Evolutionary conservation across 176 grass and related monocot genomes (phyloP).

Genomic region (Triticum timopheevii): DNA sequence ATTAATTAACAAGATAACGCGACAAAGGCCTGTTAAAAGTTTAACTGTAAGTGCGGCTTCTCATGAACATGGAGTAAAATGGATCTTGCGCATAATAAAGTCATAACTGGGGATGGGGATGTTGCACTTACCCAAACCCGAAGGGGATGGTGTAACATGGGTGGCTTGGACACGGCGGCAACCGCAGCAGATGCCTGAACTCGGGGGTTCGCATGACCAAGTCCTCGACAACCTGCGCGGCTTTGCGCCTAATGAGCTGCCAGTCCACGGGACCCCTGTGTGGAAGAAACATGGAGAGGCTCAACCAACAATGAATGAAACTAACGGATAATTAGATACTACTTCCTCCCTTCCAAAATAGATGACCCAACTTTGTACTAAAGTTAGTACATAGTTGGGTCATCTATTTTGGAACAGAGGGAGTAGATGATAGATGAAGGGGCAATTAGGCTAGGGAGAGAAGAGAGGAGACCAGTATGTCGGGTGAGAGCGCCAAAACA

Average conservation of each 20-base stretch:
- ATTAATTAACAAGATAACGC: neutral
- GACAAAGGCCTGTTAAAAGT: neutral
- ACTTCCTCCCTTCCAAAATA: no score
- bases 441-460: neutral
- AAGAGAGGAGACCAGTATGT: neutral
- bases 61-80: neutral
- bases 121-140: neutral
- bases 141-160: neutral
- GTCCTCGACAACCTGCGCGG: neutral
- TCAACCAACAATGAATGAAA: neutral
- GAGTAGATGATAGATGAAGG: neutral
- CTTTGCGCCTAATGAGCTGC: neutral
- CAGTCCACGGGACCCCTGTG: conserved; percentile 2
- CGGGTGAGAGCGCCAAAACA: neutral
- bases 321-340: neutral
- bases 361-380: no score
- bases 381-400: no score
- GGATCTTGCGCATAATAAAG: neutral
- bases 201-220: neutral
- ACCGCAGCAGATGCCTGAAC: neutral
- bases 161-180: neutral
- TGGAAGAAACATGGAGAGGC: neutral
- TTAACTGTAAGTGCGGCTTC: neutral
- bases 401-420: no score
- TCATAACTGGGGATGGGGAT: neutral